Percentiles rank a stretch among this genome's conserved stretches.
Conservation (phyloP, 2,329 filamentous ascomycete species). For the Talaromyces sp. region DNA sequence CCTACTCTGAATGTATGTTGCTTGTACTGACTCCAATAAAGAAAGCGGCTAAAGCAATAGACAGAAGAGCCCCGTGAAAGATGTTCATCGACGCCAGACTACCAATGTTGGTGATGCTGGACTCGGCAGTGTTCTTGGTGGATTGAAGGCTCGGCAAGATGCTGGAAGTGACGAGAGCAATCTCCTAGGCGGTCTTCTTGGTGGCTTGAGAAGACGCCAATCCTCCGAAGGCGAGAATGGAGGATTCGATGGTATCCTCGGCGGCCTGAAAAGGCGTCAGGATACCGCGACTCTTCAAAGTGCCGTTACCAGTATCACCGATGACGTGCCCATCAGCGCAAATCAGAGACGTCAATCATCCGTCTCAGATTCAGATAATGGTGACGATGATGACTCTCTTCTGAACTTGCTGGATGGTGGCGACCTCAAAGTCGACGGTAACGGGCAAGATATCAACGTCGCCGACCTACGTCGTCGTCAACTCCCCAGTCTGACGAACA, state of each 20-base stretch:
- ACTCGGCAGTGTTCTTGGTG: not conserved
- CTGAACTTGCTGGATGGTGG: not conserved
- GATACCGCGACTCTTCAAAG: no score
- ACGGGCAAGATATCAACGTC: not conserved
- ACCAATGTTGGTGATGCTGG: not conserved
- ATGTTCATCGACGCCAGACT: not conserved
- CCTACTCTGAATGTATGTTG: constrained; percentile 4
- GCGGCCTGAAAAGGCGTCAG: not conserved
- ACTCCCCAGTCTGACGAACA: not conserved
- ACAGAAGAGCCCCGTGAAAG: not conserved
- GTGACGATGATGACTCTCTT: not conserved
- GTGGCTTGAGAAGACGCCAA: not conserved
- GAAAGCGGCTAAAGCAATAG: not conserved
- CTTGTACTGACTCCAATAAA: not conserved
- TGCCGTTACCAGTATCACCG: no score
- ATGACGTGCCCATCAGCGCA: no score
- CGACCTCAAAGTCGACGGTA: not conserved
- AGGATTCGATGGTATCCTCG: not conserved
- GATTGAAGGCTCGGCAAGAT: not conserved
- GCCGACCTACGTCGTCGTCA: not conserved
- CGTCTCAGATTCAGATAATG: not conserved
- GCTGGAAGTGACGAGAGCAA: not conserved
- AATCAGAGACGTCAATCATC: not conserved
- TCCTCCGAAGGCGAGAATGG: not conserved
- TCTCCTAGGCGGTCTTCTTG: not conserved